Evolutionary conservation across 805 yeast genomes (phyloP).

Genomic region (Brettanomyces custersianus): DNA sequence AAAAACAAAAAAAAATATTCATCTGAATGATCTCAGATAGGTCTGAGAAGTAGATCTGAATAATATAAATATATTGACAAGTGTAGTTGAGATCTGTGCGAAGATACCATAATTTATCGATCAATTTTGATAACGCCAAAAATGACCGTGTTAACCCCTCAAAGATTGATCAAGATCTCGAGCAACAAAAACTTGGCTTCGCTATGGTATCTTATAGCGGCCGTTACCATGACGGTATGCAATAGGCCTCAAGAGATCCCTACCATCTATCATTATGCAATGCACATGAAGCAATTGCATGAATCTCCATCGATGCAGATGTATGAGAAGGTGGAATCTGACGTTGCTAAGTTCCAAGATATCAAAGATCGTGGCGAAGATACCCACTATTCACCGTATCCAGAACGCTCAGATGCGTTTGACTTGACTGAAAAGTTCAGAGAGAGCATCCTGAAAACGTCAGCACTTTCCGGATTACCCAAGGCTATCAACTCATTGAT

Average conservation of each 20-base stretch:
- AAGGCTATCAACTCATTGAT: constrained; percentile 74
- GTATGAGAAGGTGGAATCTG: constrained; percentile 7
- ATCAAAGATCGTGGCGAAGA: constrained; percentile 12
- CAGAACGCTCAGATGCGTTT: not conserved
- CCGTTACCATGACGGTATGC: constrained; percentile 73
- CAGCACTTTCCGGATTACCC: constrained; percentile 80
- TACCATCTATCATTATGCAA: constrained; percentile 59
- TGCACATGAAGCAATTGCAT: constrained; percentile 22
- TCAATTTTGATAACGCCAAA: no score
- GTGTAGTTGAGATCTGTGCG: no score
- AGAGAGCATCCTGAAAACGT: constrained; percentile 70
- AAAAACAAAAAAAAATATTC: no score
- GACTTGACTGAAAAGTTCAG: constrained; percentile 43
- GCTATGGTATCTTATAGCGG: constrained; percentile 72
- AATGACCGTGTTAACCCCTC: constrained; percentile 36
- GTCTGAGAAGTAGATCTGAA: no score
- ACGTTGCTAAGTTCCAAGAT: constrained; percentile 20
- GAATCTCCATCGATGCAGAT: constrained; percentile 10
- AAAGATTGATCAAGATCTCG: constrained; percentile 44
- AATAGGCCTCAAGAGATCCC: constrained; percentile 81
- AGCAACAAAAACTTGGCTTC: constrained; percentile 44
- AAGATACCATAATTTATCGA: no score
- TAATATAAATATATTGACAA: no score
- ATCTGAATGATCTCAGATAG: no score
- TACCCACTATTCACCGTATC: constrained; percentile 11